phyloP scores from a whole-genome alignment of 177 flowering plant genomes.

The Vitis hybrid region DNA sequence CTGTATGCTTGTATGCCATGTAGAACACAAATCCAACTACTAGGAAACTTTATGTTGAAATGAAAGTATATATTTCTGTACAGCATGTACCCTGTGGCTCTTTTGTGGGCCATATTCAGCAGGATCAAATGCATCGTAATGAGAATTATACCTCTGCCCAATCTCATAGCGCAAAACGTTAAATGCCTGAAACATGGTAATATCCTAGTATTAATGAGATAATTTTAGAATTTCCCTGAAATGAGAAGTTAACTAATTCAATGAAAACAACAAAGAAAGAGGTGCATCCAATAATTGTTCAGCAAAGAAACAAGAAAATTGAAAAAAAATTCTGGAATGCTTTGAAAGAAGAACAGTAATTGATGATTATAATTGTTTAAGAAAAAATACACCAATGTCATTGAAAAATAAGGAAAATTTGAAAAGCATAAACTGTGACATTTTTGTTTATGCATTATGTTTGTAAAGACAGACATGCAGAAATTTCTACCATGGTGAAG shows the following conservation, averaged over 20 bases:
- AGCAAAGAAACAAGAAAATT: too few relatives aligned
- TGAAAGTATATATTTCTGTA: not conserved
- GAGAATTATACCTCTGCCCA: slow-evolving; percentile 87
- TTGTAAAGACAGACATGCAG: too few relatives aligned
- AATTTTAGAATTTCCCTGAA: slow-evolving; percentile 25
- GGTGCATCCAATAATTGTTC: too few relatives aligned
- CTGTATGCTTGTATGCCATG: not conserved
- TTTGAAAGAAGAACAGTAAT: too few relatives aligned
- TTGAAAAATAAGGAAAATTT: too few relatives aligned
- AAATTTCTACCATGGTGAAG: too few relatives aligned
- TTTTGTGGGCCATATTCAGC: slow-evolving; percentile 92
- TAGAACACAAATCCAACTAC: not conserved
- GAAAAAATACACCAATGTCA: too few relatives aligned
- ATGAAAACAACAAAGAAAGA: not conserved
- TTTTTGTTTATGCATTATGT: too few relatives aligned
- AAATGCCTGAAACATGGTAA: slow-evolving; percentile 79
- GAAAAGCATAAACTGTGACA: too few relatives aligned
- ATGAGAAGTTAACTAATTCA: slow-evolving; percentile 20
- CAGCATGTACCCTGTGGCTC: slow-evolving; percentile 80
- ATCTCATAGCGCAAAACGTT: slow-evolving; percentile 84
- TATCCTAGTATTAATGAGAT: slow-evolving; percentile 31
- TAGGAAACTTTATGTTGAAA: not conserved
- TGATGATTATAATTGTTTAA: too few relatives aligned
- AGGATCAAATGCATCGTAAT: slow-evolving; percentile 85
- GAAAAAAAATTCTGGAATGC: too few relatives aligned